These are phyloP conservation scores for Meripilus lineatus DNA, from an alignment of 1,284 basidiomycete species.

Conservation along the genomic window DNA sequence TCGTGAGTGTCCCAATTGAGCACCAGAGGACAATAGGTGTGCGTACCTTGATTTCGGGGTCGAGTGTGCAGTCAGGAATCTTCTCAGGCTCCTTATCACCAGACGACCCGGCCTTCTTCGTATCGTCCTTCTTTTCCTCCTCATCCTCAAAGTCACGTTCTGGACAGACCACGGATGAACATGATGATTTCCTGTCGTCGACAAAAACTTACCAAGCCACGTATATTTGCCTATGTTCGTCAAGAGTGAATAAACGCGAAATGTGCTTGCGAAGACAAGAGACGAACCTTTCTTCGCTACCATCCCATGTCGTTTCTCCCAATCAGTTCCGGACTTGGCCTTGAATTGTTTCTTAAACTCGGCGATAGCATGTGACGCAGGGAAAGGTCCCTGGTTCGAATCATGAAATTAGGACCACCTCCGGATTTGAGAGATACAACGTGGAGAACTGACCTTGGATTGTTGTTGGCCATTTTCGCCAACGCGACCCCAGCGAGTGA, in stretches of 20 bases:
- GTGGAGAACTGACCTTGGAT: constrained; percentile 37
- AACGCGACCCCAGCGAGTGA: constrained; percentile 59
- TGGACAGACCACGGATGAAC: constrained; percentile 16
- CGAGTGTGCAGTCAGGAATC: constrained; percentile 44
- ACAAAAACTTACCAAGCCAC: constrained; percentile 45
- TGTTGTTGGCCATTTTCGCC: constrained; percentile 50
- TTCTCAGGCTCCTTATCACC: constrained; percentile 37
- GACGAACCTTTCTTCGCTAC: constrained; percentile 43
- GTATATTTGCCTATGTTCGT: constrained; percentile 62
- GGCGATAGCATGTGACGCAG: constrained; percentile 31
- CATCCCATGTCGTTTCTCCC: constrained; percentile 54
- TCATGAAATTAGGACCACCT: background rate
- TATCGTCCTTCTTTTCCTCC: constrained; percentile 33
- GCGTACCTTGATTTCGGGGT: constrained; percentile 43
- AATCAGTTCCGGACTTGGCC: constrained; percentile 44
- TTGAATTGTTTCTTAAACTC: constrained; percentile 64
- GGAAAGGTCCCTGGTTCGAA: constrained; percentile 33
- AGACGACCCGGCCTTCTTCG: constrained; percentile 24
- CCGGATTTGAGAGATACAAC: background rate
- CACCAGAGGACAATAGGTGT: background rate
- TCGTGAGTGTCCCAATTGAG: background rate
- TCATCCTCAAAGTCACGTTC: constrained; percentile 50
- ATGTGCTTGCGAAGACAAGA: background rate
- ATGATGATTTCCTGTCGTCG: background rate
- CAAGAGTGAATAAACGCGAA: constrained; percentile 1